phyloP scores from a whole-genome alignment of 768 basidiomycete genomes.

The Serendipita sp. region DNA sequence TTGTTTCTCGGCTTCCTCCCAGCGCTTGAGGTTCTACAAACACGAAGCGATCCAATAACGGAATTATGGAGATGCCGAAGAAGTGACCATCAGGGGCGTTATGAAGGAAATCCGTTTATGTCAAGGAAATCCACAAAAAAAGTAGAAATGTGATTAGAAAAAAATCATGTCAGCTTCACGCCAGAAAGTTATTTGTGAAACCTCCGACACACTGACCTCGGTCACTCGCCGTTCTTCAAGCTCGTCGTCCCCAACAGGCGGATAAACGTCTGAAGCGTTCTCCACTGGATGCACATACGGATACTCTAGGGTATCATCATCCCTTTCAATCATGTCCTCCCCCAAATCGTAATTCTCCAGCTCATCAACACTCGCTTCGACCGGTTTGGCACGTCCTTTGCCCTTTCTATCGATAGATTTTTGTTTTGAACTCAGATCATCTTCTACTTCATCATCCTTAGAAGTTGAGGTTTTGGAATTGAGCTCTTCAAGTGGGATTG shows the following conservation, averaged over 20 bases:
- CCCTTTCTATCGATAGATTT: neutral
- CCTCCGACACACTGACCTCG: neutral
- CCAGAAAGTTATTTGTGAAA: neutral
- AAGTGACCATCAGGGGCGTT: neutral
- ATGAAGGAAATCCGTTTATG: neutral
- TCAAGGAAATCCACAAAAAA: neutral
- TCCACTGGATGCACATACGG: neutral
- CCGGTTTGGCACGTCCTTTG: neutral
- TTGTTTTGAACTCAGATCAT: neutral
- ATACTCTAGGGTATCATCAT: neutral
- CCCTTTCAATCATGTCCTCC: neutral
- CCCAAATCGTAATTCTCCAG: neutral
- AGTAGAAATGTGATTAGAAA: neutral
- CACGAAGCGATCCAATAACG: neutral
- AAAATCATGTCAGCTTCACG: neutral
- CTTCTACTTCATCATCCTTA: neutral
- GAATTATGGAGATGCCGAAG: neutral
- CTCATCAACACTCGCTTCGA: neutral
- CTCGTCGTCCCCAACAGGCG: conserved; percentile 1
- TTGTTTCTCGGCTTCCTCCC: conserved; percentile 64
- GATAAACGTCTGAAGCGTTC: neutral
- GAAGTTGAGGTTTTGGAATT: neutral
- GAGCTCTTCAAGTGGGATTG: neutral
- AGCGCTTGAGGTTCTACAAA: conserved; percentile 50
- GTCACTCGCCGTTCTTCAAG: conserved; percentile 1